Evolutionary conservation across 1,284 basidiomycete genomes (phyloP).

Genomic region (Fistulina hepatica): DNA sequence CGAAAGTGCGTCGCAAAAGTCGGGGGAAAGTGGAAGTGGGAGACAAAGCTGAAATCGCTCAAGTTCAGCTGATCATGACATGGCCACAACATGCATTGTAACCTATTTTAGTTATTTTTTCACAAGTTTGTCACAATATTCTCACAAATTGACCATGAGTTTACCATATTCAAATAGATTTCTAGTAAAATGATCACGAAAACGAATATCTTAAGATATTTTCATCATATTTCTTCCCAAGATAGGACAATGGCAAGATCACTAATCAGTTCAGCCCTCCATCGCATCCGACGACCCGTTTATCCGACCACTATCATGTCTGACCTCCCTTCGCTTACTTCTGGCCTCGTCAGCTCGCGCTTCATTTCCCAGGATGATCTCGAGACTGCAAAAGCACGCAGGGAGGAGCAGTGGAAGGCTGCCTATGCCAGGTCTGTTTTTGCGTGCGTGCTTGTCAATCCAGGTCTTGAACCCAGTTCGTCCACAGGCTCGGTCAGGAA

Average conservation of each 20-base stretch:
- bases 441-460: slow-evolving; percentile 4
- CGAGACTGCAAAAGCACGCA: slow-evolving; percentile 62
- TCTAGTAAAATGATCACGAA: no score
- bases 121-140: no score
- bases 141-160: no score
- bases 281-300: slow-evolving; percentile 4
- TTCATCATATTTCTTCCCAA: no score
- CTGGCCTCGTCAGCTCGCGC: slow-evolving; percentile 60
- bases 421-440: slow-evolving; percentile 77
- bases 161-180: no score
- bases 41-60: not conserved
- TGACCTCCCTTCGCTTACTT: slow-evolving; percentile 53
- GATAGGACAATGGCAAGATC: no score
- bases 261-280: no score
- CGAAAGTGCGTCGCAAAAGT: slow-evolving; percentile 7
- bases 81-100: no score
- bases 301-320: slow-evolving; percentile 34
- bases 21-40: slow-evolving; percentile 5
- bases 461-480: slow-evolving; percentile 25
- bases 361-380: slow-evolving; percentile 74
- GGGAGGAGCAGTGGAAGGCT: slow-evolving; percentile 85
- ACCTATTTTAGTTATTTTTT: no score
- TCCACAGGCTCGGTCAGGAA: slow-evolving; percentile 72
- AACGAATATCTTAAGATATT: no score
- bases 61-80: no score